Base-by-base conservation (phyloP, 495 filamentous ascomycete species). In the Talaromyces trachyspermus region DNA sequence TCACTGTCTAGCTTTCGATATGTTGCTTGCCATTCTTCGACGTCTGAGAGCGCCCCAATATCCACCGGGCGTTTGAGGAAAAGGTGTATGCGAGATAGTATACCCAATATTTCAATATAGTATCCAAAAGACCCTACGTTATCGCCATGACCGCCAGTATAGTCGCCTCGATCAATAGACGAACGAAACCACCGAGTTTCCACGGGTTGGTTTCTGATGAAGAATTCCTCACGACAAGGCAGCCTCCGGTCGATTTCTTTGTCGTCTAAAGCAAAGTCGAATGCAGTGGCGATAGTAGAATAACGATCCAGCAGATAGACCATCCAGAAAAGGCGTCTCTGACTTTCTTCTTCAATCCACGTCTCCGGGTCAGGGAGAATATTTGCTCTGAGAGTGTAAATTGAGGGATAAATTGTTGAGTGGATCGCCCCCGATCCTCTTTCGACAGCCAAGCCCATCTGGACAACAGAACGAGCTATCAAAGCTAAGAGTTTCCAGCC, bases 401-500 rank as follows among this genome's bases (percentile, higher is more conserved):
- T 95, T 5, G 87, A 89, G 4, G 79, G 75, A 59, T 81, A 84
- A n/a, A 78, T 68, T 0, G 88, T 86, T 3, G 85, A 76, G 12
- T 84, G 79, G 14, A 84, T 77, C 2, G 86, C 76, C n/a, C n/a
- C n/a, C 4, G 85, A 89, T 35, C 81, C 87, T 5, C 77, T 77
- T 60, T 95, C 89, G 9, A 86, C 84, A 0, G 88, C 82, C 36
- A 95, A 65, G 2, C 89, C 89, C 2, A 95, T 60, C 56, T 94
- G 88, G 12, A 95, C 85, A 0, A 89, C 87, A 14, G 85, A 86
- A 15, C 89, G 76, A 2, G 88, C 88, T 27, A 92, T 91, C 30
- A 95, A 59, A 27, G 89, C 88, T 57, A 95, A 76, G 24, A 95
- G 74, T 53, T 92, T 94, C 89, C 88, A 92, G 2, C 85, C 86